phyloP scores from a whole-genome alignment of 2,329 filamentous ascomycete species.

The Aspergillus pseudotamarii region DNA sequence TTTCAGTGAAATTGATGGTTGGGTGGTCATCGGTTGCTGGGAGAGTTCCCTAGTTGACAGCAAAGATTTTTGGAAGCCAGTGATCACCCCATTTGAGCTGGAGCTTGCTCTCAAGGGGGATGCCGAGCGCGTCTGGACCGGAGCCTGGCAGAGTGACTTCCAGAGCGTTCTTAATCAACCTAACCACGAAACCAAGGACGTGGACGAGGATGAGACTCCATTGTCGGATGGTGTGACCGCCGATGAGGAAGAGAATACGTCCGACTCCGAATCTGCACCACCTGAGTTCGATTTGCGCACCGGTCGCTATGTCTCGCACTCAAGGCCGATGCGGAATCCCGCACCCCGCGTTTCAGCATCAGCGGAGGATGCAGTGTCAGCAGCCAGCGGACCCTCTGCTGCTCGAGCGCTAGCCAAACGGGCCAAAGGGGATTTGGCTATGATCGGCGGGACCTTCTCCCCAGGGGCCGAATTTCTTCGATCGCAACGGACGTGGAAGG shows the following conservation, averaged over 20 bases:
- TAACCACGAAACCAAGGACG: constrained; percentile 23
- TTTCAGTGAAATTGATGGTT: constrained; percentile 91
- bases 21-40: constrained; percentile 98
- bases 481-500: constrained; percentile 85
- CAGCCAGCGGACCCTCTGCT: constrained; percentile 30
- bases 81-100: constrained; percentile 95
- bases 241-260: constrained; percentile 60
- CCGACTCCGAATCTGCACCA: constrained; percentile 67
- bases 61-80: constrained; percentile 81
- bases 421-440: constrained; percentile 71
- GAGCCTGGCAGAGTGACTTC: constrained; percentile 87
- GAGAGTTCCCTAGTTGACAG: constrained; percentile 91
- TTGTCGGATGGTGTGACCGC: constrained; percentile 26
- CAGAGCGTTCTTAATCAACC: constrained; percentile 61
- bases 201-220: constrained; percentile 24
- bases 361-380: constrained; percentile 25
- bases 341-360: constrained; percentile 32
- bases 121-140: constrained; percentile 78
- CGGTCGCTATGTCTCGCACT: constrained; percentile 77
- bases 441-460: constrained; percentile 83
- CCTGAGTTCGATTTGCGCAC: constrained; percentile 93
- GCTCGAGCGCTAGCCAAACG: constrained; percentile 63
- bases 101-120: constrained; percentile 75
- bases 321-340: constrained; percentile 52
- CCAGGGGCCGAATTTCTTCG: constrained; percentile 87